Evolutionary conservation across 768 basidiomycete species (phyloP).

Genomic region (Rhizopogon vulgaris): DNA sequence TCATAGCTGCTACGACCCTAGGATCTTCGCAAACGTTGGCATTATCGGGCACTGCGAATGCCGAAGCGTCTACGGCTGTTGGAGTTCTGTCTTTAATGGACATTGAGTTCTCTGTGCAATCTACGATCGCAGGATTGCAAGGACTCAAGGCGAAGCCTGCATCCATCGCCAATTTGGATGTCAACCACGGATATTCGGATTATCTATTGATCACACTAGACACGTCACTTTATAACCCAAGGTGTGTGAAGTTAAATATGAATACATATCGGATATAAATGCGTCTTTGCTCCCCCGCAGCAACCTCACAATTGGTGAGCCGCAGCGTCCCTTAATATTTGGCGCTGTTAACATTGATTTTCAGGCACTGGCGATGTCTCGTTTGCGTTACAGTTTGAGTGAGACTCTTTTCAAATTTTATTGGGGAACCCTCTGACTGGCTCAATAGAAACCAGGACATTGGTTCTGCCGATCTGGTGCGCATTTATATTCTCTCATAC

Average conservation of each 20-base stretch:
- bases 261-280: slow-evolving; percentile 1
- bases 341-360: slow-evolving; percentile 24
- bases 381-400: slow-evolving; percentile 54
- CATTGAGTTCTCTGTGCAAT: slow-evolving; percentile 55
- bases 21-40: slow-evolving; percentile 38
- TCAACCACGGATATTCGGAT: slow-evolving; percentile 59
- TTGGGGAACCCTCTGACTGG: slow-evolving; percentile 1
- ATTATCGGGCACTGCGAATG: slow-evolving; percentile 49
- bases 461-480: slow-evolving; percentile 54
- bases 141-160: slow-evolving; percentile 56
- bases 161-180: slow-evolving; percentile 52
- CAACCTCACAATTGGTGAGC: slow-evolving; percentile 33
- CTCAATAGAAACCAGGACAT: slow-evolving; percentile 42
- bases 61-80: slow-evolving; percentile 58
- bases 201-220: slow-evolving; percentile 64
- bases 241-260: slow-evolving; percentile 26
- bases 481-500: not conserved
- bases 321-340: not conserved
- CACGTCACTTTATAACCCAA: slow-evolving; percentile 60
- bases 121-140: slow-evolving; percentile 56
- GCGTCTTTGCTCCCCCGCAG: slow-evolving; percentile 4
- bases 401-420: slow-evolving; percentile 13
- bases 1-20: slow-evolving; percentile 55
- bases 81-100: slow-evolving; percentile 51
- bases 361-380: slow-evolving; percentile 59